Evolutionary conservation across 805 yeast genomes (phyloP).

Genomic region (Komagataella pseudopastoris): DNA sequence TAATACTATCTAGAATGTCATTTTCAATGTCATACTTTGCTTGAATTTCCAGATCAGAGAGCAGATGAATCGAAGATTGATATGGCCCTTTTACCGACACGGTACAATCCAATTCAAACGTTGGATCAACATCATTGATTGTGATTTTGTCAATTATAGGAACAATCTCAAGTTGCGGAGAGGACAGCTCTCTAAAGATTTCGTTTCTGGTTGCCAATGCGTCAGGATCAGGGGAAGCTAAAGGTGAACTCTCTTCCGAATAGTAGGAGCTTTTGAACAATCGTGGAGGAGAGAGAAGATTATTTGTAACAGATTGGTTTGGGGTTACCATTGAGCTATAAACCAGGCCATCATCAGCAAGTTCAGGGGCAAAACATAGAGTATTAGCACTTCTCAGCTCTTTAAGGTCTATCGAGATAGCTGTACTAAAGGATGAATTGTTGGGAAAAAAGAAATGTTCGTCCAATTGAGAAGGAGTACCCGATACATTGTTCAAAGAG

Average conservation of each 20-base stretch:
- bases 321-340: not conserved
- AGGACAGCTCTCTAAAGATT: not conserved
- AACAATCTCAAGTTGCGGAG: not conserved
- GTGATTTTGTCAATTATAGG: not conserved
- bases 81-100: not conserved
- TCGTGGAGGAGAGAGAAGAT: not conserved
- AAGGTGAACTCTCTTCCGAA: not conserved
- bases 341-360: not conserved
- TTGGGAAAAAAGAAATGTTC: not conserved
- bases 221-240: not conserved
- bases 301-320: not conserved
- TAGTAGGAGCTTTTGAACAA: not conserved
- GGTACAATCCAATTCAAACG: not conserved
- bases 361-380: not conserved
- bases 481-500: not conserved
- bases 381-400: not conserved
- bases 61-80: not conserved
- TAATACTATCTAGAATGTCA: not conserved
- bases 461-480: not conserved
- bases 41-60: not conserved
- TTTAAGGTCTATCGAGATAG: not conserved
- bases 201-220: not conserved
- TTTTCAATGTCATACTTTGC: not conserved
- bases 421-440: not conserved
- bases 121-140: not conserved